A percentile compares a stretch with the other conserved stretches of the same genome.
Evolutionary conservation across 2,329 filamentous ascomycete genomes (phyloP).

Genomic region (Alternaria hordeiaustralica): DNA sequence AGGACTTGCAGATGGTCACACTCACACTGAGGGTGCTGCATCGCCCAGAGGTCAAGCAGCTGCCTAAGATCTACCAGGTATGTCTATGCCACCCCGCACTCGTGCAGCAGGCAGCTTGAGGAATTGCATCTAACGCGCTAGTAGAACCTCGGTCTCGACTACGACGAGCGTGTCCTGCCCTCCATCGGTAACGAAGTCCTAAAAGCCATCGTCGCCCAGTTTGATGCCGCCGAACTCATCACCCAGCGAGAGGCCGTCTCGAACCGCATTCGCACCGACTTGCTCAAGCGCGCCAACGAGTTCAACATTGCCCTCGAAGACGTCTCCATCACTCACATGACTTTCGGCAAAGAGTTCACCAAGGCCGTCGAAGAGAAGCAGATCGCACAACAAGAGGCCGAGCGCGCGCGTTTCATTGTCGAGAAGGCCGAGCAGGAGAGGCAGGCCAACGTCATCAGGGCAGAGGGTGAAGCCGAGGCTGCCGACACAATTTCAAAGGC

Average conservation of each 20-base stretch:
- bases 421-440: conserved; percentile 98
- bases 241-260: conserved; percentile 97
- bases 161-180: conserved; percentile 73
- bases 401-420: conserved; percentile 96
- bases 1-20: conserved; percentile 99
- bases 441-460: conserved; percentile 97
- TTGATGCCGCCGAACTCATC: conserved; percentile 72
- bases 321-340: conserved; percentile 99
- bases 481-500: conserved; percentile 95
- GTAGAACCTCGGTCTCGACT: conserved; percentile 95
- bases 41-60: conserved; percentile 86
- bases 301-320: conserved; percentile 99
- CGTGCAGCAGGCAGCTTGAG: not conserved
- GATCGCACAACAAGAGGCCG: conserved; percentile 98
- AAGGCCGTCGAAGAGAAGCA: conserved; percentile 99
- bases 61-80: conserved; percentile 99
- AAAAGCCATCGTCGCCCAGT: conserved; percentile 61
- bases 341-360: conserved; percentile 98
- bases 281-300: conserved; percentile 89
- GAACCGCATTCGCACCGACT: conserved; percentile 89
- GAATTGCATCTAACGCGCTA: not conserved
- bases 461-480: conserved; percentile 96
- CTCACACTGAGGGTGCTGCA: conserved; percentile 95
- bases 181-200: conserved; percentile 64
- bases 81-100: conserved; percentile 28